Evolutionary conservation across 2,329 filamentous ascomycete species (phyloP), one percentile per base, ranked within the genome.

Genomic region (Clarireedia hainanense): DNA sequence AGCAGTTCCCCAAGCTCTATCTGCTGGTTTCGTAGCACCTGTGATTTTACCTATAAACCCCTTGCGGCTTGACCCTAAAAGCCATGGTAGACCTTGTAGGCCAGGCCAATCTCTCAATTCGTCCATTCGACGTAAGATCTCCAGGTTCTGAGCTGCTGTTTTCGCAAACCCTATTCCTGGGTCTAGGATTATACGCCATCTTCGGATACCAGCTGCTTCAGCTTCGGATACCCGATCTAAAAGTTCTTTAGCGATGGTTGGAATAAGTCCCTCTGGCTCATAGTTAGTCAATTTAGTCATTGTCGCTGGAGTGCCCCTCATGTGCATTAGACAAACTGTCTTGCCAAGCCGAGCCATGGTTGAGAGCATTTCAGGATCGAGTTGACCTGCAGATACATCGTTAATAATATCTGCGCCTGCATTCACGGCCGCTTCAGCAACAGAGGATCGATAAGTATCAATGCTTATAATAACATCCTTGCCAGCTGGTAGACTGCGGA

Each of bases 101-200:
- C 82, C 84, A 14, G 81, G 80, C 77, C 81, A 85, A 45, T 74
- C 72, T 27, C 85, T 77, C 60, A 95, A 73, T 61, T 84, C 80
- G 7, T 77, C 76, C 34, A 95, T 72, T 1, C 81, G 73, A 7
- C 88, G 77, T 36, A 99, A 74, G 2, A 99, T 74, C 63, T 90
- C 84, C 2, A 96, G 74, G 70, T 96, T 96, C 69, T 96, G 90
- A 42, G 79, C 76, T 53, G 79, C 76, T 0, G 82, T 85, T 75
- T 99, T 99, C 55, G 94, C 91, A 68, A 99, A 99, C 0, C 94
- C 94, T 34, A 99, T 81, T 0, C 94, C 94, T 0, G 94, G 94
- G 69, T 99, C 94, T 1, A 97, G 81, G 36, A 97, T 84, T 61
- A 99, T 95, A 61, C 92, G 88, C 94, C 94, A 99, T 49, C 91